Base-by-base conservation (phyloP, 371 early-diverging fungal species). In the Mortierella sp. region DNA sequence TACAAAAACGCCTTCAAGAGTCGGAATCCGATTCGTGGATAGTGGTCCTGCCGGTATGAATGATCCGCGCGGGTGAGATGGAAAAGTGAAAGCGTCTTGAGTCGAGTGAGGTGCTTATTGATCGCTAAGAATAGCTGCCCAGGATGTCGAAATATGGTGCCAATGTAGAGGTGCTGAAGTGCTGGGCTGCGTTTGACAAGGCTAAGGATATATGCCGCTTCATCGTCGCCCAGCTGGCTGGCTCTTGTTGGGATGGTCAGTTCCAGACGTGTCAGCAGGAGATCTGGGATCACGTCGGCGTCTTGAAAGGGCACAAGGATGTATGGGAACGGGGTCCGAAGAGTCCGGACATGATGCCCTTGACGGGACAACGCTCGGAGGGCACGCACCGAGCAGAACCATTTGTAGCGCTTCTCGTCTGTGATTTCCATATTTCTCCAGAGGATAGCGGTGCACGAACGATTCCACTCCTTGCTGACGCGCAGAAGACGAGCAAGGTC, bases 391-490 rank as follows among this genome's bases (percentile, higher is more conserved):
- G 61, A 34, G 8, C 61, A 61, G 8, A 61, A 61, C 61, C 61
- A 61, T 6, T 34, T 31, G 21, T 19, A 61, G 5, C 34, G 61
- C 8, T 6, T 31, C 37, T 61, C 61, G 61, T 16, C 19, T 34
- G 61, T 61, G 31, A 61, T 61, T 19, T 61, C 37, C 5, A 61
- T 31, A 19, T 28, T 34, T 28, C 61, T 61, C 61, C 61, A 61
- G 16, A 61, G 37, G 34, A 61, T 34, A 31, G 61, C 34, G 19
- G 34, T 61, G 13, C 61, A 61, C 19, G 61, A 61, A 2, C 19
- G 61, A 34, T 61, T 61, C 61, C 61, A 61, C 34, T 61, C 61
- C 61, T 34, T 61, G 37, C 34, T 61, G 37, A 61, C 61, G 9
- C 61, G 34, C 31, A 61, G 6, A 8, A 61, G 61, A 61, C 61